These are phyloP conservation scores for Trichoderma asperelloides DNA, from an alignment of 495 filamentous ascomycete genomes.

Conservation along the genomic window DNA sequence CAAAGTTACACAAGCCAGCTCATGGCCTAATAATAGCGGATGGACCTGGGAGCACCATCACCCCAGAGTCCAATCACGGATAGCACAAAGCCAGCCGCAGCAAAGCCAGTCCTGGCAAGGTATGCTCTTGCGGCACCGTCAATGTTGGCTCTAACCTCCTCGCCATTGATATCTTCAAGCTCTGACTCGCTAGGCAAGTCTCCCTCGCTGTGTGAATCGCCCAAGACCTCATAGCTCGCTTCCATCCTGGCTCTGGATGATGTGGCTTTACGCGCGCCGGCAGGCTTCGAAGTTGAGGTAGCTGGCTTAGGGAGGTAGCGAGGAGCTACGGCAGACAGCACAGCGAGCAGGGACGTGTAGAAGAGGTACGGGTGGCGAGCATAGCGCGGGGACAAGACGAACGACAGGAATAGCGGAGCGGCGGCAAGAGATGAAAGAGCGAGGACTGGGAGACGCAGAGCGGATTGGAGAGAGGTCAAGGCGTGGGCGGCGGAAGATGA, in stretches of 20 bases:
- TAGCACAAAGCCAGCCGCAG: constrained; percentile 61
- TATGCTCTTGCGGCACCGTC: constrained; percentile 55
- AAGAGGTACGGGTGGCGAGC: constrained; percentile 77
- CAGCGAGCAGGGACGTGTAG: constrained; percentile 59
- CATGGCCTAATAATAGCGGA: constrained; percentile 3
- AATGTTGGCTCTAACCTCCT: constrained; percentile 65
- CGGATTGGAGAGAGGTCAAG: constrained; percentile 51
- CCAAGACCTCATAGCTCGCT: constrained; percentile 57
- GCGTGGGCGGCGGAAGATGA: constrained; percentile 55
- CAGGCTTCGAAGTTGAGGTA: constrained; percentile 14
- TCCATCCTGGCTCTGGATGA: constrained; percentile 31
- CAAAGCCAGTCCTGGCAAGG: constrained; percentile 48
- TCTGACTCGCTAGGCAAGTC: constrained; percentile 36
- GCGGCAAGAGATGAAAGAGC: constrained; percentile 52
- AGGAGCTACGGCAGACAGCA: constrained; percentile 39
- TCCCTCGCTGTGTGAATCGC: constrained; percentile 37
- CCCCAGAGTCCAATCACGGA: constrained; percentile 84
- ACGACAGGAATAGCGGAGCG: constrained; percentile 62
- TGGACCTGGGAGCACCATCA: constrained; percentile 46
- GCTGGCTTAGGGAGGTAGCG: constrained; percentile 30
- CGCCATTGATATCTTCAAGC: constrained; percentile 58
- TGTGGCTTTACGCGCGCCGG: constrained; percentile 16
- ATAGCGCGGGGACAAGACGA: constrained; percentile 56
- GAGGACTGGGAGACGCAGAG: constrained; percentile 50
- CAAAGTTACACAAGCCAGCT: constrained; percentile 5